Evolutionary conservation across 192 early-diverging fungal species (phyloP).

Genomic region (Umbelopsis ramanniana): DNA sequence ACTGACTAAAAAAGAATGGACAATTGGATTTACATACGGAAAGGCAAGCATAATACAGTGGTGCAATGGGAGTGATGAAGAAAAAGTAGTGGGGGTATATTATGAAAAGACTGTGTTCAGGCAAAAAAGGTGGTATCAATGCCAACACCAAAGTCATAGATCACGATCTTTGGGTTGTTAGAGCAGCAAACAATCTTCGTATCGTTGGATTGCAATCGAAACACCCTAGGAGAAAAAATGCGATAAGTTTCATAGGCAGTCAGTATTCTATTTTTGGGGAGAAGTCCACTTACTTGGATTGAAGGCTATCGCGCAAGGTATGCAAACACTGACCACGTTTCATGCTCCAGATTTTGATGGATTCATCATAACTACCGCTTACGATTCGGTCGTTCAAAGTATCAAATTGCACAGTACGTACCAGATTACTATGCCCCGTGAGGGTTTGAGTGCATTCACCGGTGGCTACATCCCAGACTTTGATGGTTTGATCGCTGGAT

Average conservation of each 20-base stretch:
- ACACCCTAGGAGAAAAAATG: conserved; percentile 54
- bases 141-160: conserved; percentile 74
- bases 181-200: conserved; percentile 85
- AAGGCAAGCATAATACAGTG: not conserved
- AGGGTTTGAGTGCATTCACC: conserved; percentile 53
- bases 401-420: conserved; percentile 75
- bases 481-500: conserved; percentile 81
- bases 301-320: conserved; percentile 60
- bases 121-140: conserved; percentile 51
- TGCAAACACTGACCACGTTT: conserved; percentile 64
- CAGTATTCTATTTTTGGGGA: not conserved
- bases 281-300: conserved; percentile 51
- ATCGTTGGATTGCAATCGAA: conserved; percentile 82
- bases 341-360: conserved; percentile 87
- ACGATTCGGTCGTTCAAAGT: conserved; percentile 61
- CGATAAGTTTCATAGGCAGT: not conserved
- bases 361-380: conserved; percentile 88
- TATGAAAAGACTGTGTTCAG: not conserved
- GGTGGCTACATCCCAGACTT: conserved; percentile 58
- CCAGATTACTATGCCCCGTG: conserved; percentile 66
- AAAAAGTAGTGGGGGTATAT: not conserved
- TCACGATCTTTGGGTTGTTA: conserved; percentile 71
- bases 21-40: not conserved
- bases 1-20: not conserved
- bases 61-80: not conserved